Conservation (phyloP, 2,329 filamentous ascomycete genomes). For the Ascochyta pisi region DNA sequence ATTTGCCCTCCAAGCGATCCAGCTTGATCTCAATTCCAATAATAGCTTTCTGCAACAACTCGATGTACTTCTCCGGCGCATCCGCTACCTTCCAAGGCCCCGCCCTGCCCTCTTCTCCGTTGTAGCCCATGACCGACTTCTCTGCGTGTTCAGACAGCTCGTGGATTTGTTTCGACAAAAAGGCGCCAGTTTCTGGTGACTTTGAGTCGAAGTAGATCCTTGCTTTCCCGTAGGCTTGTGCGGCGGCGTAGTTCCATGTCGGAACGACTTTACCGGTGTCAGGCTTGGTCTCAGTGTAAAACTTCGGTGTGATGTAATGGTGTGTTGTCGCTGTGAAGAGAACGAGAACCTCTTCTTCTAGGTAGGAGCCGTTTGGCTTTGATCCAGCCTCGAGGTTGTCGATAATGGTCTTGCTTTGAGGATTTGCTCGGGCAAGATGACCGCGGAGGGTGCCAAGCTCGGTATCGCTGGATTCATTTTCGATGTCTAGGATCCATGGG, state of each 20-base stretch:
- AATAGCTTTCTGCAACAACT: conserved; percentile 40
- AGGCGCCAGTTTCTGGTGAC: conserved; percentile 54
- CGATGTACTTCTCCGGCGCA: conserved; percentile 63
- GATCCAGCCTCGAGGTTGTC: conserved; percentile 53
- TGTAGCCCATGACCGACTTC: conserved; percentile 63
- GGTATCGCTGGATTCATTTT: conserved; percentile 46
- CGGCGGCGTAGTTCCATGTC: conserved; percentile 74
- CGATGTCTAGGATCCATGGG: conserved; percentile 48
- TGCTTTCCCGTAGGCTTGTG: conserved; percentile 67
- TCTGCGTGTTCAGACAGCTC: conserved; percentile 63
- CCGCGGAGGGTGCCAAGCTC: conserved; percentile 61
- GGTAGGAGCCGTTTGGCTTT: conserved; percentile 8
- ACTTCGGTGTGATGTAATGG: conserved; percentile 70
- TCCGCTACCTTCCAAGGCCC: conserved; percentile 65
- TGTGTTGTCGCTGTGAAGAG: conserved; percentile 66
- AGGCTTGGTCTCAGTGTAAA: conserved; percentile 71
- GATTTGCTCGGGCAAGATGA: conserved; percentile 69
- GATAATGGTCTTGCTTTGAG: conserved; percentile 68
- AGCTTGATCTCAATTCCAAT: conserved; percentile 38
- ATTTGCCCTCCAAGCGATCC: conserved; percentile 32
- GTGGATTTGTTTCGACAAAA: conserved; percentile 60
- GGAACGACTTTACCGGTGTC: conserved; percentile 70
- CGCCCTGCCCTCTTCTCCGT: conserved; percentile 38
- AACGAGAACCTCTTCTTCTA: conserved; percentile 63
- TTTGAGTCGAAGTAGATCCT: conserved; percentile 62